These are phyloP conservation scores for Aspergillus transmontanensis DNA, from an alignment of 2,329 filamentous ascomycete species.

Conservation along the genomic window DNA sequence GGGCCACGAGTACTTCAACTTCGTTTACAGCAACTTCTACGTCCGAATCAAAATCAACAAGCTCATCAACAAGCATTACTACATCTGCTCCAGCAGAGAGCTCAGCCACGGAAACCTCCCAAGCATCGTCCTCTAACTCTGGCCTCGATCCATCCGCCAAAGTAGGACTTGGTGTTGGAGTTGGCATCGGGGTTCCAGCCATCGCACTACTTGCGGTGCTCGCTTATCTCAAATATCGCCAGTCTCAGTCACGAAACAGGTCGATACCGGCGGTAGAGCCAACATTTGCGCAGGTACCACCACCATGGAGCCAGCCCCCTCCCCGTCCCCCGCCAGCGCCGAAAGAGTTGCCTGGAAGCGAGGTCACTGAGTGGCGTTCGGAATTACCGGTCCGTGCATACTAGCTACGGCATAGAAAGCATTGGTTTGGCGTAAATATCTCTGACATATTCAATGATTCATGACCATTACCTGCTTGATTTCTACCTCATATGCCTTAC, in stretches of 20 bases:
- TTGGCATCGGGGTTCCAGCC: slow-evolving; percentile 14
- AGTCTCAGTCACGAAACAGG: neutral
- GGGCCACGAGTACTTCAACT: neutral
- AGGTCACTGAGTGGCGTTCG: neutral
- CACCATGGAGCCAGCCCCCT: neutral
- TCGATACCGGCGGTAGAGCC: neutral
- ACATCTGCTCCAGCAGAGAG: neutral
- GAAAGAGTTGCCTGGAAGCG: neutral
- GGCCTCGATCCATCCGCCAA: slow-evolving; percentile 8
- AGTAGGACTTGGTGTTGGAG: slow-evolving; percentile 16
- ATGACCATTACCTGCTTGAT: neutral
- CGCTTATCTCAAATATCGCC: slow-evolving; percentile 7
- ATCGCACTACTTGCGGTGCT: slow-evolving; percentile 9
- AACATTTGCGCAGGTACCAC: neutral
- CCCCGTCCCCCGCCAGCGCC: neutral
- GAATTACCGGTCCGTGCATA: neutral
- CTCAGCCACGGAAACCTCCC: neutral
- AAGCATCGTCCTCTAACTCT: neutral
- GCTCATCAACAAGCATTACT: neutral
- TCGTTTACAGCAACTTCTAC: neutral
- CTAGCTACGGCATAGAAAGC: neutral
- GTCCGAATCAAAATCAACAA: neutral
- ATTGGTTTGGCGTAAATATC: neutral
- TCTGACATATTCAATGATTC: neutral
- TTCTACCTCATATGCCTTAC: neutral